Evolutionary conservation across 768 basidiomycete species (phyloP).

Genomic region (Leccinellum rugosiceps): DNA sequence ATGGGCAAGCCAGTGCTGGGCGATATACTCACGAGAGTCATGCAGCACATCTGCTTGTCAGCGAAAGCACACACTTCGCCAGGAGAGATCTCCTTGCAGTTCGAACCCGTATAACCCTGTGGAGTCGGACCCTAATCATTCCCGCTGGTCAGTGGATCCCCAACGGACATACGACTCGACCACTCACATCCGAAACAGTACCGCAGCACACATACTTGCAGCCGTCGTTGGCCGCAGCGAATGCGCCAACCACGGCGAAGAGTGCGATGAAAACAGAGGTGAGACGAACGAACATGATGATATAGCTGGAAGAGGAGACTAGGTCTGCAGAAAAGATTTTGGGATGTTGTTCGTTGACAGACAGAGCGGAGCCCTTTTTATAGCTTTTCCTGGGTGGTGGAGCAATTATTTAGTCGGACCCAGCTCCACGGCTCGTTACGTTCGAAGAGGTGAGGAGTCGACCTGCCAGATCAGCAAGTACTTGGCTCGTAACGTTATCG

Average conservation of each 20-base stretch:
- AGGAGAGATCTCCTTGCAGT: background rate
- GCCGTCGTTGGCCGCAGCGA: background rate
- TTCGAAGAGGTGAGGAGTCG: too few relatives aligned
- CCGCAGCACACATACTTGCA: background rate
- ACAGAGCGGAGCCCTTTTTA: background rate
- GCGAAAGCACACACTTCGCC: background rate
- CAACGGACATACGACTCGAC: background rate
- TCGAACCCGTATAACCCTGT: background rate
- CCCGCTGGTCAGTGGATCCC: background rate
- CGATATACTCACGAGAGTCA: background rate
- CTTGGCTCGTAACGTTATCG: too few relatives aligned
- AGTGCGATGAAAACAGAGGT: background rate
- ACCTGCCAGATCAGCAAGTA: too few relatives aligned
- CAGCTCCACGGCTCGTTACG: too few relatives aligned
- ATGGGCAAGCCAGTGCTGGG: background rate
- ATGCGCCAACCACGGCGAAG: background rate
- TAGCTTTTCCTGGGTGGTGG: background rate
- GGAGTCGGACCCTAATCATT: background rate
- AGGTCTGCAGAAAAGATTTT: background rate
- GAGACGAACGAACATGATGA: conserved; percentile 7
- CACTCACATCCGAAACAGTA: background rate
- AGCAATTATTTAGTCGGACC: background rate
- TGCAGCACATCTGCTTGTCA: conserved; percentile 7
- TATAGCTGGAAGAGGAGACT: background rate
- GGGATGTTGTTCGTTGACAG: background rate